phyloP scores from a whole-genome alignment of 345 rosid species.

The Populus davidiana region DNA sequence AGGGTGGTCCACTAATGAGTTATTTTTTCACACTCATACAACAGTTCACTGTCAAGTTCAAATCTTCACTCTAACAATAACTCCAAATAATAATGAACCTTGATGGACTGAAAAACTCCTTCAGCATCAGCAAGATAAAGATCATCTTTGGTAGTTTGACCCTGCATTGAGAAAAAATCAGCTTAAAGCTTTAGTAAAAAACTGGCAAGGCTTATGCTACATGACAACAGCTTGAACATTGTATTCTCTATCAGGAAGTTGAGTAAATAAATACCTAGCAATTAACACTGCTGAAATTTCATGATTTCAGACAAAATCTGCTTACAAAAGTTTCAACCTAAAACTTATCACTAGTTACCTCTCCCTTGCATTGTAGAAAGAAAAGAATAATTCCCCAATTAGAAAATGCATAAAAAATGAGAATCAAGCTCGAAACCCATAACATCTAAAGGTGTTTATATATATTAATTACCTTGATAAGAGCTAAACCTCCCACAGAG shows the following conservation, averaged over 20 bases:
- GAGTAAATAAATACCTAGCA: neutral
- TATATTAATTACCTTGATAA: conserved; percentile 64
- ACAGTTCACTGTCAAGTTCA: neutral
- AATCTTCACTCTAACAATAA: conserved; percentile 3
- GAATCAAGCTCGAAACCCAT: neutral
- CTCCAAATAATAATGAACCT: conserved; percentile 50
- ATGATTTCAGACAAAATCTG: neutral
- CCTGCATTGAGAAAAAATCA: conserved; percentile 40
- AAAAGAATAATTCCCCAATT: neutral
- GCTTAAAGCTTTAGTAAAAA: neutral
- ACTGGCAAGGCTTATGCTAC: neutral
- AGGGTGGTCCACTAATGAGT: neutral
- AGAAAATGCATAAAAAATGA: neutral
- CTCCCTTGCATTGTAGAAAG: neutral
- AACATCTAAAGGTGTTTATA: neutral
- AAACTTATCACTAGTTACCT: neutral
- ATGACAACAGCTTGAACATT: neutral
- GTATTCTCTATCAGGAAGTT: neutral
- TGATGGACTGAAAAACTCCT: conserved; percentile 70
- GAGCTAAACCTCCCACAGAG: conserved; percentile 64
- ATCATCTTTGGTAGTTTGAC: conserved; percentile 57
- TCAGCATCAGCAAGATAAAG: conserved; percentile 65
- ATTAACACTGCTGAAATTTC: conserved; percentile 2
- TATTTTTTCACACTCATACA: neutral
- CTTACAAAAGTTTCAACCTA: neutral